Evolutionary conservation across 148 eudicot genomes (phyloP), one percentile per base, ranked within the genome.

Genomic region (Spergularia bocconei): DNA sequence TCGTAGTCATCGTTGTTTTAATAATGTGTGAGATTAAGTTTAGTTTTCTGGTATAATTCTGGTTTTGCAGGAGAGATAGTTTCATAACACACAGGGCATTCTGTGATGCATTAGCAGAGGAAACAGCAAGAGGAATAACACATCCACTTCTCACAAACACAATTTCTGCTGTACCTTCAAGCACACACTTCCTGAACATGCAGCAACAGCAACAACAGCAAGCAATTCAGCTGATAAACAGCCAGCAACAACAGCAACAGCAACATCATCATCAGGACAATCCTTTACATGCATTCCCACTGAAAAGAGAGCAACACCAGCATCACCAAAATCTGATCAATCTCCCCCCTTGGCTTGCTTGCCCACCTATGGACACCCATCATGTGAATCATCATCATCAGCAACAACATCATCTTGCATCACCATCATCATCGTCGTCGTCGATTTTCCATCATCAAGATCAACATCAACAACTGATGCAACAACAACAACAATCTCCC

Each of bases 71-170:
- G 88, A 92, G 97, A 77, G 99, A 95, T 62, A 95, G 98, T 77
- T 95, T 92, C 86, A 89, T 95, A 75, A 95, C 98, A n/a, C 99
- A 95, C 74, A 88, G 94, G 77, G 97, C 99, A 50, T 95, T 95
- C 70, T 95, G 99, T 74, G 97, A 95, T 77, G 97, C 96, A 52
- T 63, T 95, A 59, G 97, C 99, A 14, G 96, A 92, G 79, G 99
- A 95, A 72, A 89, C 88, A 48, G 92, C 93, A 78, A 80, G 87
- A 85, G 60, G 89, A 60, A 86, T 84, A 17, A 67, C 75, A 39
- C 81, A 81, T 72, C 76, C 87, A 33, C 55, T 81, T 14, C 82
- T 77, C 72, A 54, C 79, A 67, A 71, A 82, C 71, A 67, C 81
- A n/a, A 67, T 70, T n/a, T 56, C 71, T n/a, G 70, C 78, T 52